Evolutionary conservation across 2,329 filamentous ascomycete genomes (phyloP).

Genomic region (Venturia aucupariae): DNA sequence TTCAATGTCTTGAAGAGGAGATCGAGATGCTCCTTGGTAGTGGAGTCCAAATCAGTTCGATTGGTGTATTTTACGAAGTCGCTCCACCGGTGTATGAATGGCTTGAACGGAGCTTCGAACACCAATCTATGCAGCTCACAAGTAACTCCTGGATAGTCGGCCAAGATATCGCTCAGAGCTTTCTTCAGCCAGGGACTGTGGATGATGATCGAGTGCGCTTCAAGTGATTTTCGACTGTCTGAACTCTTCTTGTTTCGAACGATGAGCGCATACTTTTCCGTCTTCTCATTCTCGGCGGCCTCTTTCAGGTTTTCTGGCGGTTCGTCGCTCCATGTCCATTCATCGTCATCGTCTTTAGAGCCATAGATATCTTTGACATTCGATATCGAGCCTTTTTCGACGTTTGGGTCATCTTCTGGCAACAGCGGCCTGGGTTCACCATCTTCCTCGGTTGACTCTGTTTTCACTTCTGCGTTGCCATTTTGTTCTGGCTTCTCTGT

Average conservation of each 20-base stretch:
- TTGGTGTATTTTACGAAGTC: slow-evolving; percentile 18
- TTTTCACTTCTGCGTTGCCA: neutral
- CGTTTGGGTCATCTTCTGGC: neutral
- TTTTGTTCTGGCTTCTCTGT: neutral
- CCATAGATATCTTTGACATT: slow-evolving; percentile 35
- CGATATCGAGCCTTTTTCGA: neutral
- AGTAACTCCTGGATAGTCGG: slow-evolving; percentile 25
- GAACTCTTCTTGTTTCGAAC: slow-evolving; percentile 19
- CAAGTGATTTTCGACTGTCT: slow-evolving; percentile 19
- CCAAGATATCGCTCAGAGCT: slow-evolving; percentile 24
- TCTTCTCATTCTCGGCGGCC: slow-evolving; percentile 19
- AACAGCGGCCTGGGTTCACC: neutral
- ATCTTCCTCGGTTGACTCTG: neutral
- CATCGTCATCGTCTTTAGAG: slow-evolving; percentile 36
- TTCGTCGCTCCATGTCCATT: slow-evolving; percentile 38
- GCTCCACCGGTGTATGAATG: slow-evolving; percentile 29
- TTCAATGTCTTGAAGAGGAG: slow-evolving; percentile 25
- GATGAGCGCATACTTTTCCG: slow-evolving; percentile 17
- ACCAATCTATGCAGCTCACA: slow-evolving; percentile 24
- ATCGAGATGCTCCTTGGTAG: slow-evolving; percentile 22
- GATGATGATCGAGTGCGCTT: slow-evolving; percentile 24
- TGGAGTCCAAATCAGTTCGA: slow-evolving; percentile 18
- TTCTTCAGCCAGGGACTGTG: slow-evolving; percentile 27
- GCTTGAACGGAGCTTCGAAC: slow-evolving; percentile 26
- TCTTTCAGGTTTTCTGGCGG: slow-evolving; percentile 12